Base-by-base conservation (phyloP, 2,329 filamentous ascomycete species). In the Hypoxylon sp. region DNA sequence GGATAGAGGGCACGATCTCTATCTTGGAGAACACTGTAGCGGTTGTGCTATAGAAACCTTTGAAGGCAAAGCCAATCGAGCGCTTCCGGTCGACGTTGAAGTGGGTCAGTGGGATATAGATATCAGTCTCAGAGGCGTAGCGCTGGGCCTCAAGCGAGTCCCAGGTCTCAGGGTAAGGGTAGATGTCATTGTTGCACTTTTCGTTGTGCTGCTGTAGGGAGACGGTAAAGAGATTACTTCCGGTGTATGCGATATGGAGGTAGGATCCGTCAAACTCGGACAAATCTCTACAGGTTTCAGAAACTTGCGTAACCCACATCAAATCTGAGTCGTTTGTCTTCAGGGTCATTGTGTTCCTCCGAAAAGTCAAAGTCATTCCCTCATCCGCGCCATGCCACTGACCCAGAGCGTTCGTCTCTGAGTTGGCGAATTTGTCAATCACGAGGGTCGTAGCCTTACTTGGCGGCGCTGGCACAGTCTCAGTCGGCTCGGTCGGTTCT, bases 371-470 rank as follows among this genome's bases (percentile, higher is more conserved):
- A 4, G 79, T 81, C 74, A 90, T 84, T 14, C 84, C 83, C 66
- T 91, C 89, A 51, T 90, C 88, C n/a, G 83, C 83, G 9, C 90
- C 90, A 76, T 92, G 90, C 86, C 88, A 92, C 77, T 87, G 85
- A 2, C 85, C 86, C 2, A 92, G 83, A 17, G 86, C 84, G 74
- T 92, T 92, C 26, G 79, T 83, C 67, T 83, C 79, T 2, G 78
- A 63, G 70, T 82, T 83, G 37, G 79, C 79, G 70, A 92, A 92
- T 3, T 83, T 84, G 78, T 92, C 90, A 63, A 92, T 87, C 0
- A 91, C 81, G 31, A 88, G 81, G 11, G 80, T 78, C 14, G 83
- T 81, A 26, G 83, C 83, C 19, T 83, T 82, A 53, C 85, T 82
- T 11, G 79, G 71, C 2, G 86, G 86, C 3, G 85, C 84, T n/a